Evolutionary conservation across 192 early-diverging fungal species (phyloP), one percentile per base, ranked within the genome.

Genomic region (Coemansia sp.): DNA sequence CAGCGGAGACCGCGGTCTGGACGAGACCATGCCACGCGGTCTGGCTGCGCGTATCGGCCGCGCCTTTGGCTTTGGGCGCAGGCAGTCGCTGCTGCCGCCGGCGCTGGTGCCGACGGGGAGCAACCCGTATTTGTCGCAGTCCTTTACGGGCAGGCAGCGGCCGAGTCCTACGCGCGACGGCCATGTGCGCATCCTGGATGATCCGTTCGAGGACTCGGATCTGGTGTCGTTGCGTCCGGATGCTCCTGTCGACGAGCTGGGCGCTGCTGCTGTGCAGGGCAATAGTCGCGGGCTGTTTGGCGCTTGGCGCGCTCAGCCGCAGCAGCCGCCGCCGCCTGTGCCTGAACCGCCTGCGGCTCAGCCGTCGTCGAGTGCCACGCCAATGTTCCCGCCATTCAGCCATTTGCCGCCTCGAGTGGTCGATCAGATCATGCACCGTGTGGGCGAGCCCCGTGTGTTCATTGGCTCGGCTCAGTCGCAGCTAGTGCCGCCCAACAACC

Each of bases 371-470:
- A 55, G 36, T 17, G n/a, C 51, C 15, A 55, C 66, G 58, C 72
- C 72, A 0, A 84, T 84, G 82, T 84, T 84, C 45, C 74, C 82
- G 70, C 82, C 82, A 5, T 84, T 84, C 74, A 84, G 82, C 62
- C 82, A 84, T 31, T 31, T 84, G 77, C 82, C 82, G 2, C 42
- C 36, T 19, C 70, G 82, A 0, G 39, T 76, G 11, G 74, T 80
- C 13, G 71, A 80, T 17, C 73, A 71, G 31, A 65, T 84, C 4
- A 69, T 84, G 77, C 76, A 80, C 61, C 77, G 82, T 1, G 68
- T 72, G 2, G 82, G 82, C 34, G 82, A 84, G 71, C 82, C 82
- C 39, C 77, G 76, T 6, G 76, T 84, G 65, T 79, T 79, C 40
- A 53, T 79, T 27, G 77, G 76, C 22, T 79, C 74, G 22, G 73